A percentile compares a stretch with the other conserved stretches of the same genome.
phyloP scores from a whole-genome alignment of 2,329 filamentous ascomycete genomes.

The Colletotrichum zoysiae region DNA sequence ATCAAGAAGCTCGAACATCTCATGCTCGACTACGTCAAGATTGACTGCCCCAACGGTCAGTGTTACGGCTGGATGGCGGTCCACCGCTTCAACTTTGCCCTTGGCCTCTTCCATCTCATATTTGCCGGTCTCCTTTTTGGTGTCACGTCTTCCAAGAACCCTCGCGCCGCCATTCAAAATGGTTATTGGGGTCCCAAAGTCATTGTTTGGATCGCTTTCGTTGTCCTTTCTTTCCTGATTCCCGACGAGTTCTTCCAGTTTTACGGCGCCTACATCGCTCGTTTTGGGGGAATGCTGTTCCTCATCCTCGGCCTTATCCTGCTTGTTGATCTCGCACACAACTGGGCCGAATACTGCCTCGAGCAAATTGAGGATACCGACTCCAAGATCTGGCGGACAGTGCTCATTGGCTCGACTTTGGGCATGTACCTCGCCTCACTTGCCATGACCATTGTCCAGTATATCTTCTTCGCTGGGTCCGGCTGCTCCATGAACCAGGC shows the following conservation, averaged over 20 bases:
- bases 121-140: conserved; percentile 88
- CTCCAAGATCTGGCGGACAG: conserved; percentile 83
- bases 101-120: conserved; percentile 92
- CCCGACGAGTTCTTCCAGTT: conserved; percentile 94
- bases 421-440: conserved; percentile 93
- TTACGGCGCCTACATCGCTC: conserved; percentile 94
- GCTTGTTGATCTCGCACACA: conserved; percentile 93
- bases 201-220: conserved; percentile 85
- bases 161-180: conserved; percentile 90
- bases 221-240: conserved; percentile 94
- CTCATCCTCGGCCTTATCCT: conserved; percentile 92
- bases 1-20: conserved; percentile 94
- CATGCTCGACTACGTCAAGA: conserved; percentile 95
- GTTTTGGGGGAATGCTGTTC: conserved; percentile 91
- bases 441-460: conserved; percentile 96
- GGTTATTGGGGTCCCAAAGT: conserved; percentile 99
- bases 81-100: conserved; percentile 96
- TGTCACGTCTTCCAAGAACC: conserved; percentile 87
- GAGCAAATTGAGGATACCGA: conserved; percentile 92
- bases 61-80: conserved; percentile 98
- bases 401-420: conserved; percentile 92
- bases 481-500: conserved; percentile 96
- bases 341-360: conserved; percentile 96
- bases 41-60: conserved; percentile 89
- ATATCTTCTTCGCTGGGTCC: conserved; percentile 89